phyloP scores from a whole-genome alignment of 768 basidiomycete genomes.

The Xerocomus spinulosus region DNA sequence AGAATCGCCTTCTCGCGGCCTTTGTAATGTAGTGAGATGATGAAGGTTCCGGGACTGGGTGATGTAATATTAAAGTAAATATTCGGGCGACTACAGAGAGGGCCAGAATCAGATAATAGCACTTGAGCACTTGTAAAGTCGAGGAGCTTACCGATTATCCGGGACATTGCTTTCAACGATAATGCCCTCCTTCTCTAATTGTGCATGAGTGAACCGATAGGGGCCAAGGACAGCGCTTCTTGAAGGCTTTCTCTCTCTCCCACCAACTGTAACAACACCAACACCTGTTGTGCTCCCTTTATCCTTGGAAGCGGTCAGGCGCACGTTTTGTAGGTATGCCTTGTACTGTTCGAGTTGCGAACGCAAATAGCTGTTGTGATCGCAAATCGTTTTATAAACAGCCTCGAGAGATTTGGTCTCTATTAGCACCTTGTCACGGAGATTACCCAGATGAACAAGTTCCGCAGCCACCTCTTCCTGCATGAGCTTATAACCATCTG shows the following conservation, averaged over 20 bases:
- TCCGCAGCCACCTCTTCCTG: slow-evolving; percentile 96
- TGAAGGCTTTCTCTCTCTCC: slow-evolving; percentile 91
- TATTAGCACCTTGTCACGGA: slow-evolving; percentile 89
- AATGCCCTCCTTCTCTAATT: slow-evolving; percentile 98
- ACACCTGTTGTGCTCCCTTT: slow-evolving; percentile 85
- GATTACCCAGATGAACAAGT: slow-evolving; percentile 91
- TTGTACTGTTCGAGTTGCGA: slow-evolving; percentile 99
- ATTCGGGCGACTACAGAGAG: slow-evolving; percentile 72
- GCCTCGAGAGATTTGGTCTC: slow-evolving; percentile 93
- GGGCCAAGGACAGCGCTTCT: slow-evolving; percentile 90
- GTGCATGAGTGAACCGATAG: slow-evolving; percentile 96
- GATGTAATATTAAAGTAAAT: slow-evolving; percentile 99
- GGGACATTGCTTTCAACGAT: slow-evolving; percentile 99
- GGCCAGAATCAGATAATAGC: neutral
- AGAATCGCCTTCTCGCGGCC: slow-evolving; percentile 98
- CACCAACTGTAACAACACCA: slow-evolving; percentile 92
- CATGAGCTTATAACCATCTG: slow-evolving; percentile 90
- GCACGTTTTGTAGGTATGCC: slow-evolving; percentile 96
- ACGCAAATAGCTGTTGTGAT: slow-evolving; percentile 97
- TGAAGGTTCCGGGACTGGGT: slow-evolving; percentile 96
- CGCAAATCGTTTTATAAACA: slow-evolving; percentile 99
- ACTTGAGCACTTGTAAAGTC: no score
- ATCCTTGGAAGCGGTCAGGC: slow-evolving; percentile 81
- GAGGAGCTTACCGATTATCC: slow-evolving; percentile 74
- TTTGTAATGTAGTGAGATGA: slow-evolving; percentile 98